phyloP scores from a whole-genome alignment of 2,329 filamentous ascomycete species.

The Ophiostoma himal-ulmi region DNA sequence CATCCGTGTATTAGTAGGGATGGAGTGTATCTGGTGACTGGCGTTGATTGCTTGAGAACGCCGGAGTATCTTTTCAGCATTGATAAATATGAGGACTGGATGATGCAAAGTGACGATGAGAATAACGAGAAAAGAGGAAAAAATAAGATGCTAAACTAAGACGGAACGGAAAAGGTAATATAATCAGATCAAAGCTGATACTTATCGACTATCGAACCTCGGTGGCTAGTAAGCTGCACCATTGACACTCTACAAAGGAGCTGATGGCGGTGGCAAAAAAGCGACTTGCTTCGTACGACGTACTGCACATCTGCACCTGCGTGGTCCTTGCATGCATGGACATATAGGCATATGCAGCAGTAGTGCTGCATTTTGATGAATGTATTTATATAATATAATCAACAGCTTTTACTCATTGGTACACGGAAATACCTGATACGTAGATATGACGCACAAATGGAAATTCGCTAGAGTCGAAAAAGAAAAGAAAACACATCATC shows the following conservation, averaged over 20 bases:
- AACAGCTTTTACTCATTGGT: not conserved
- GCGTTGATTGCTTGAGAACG: not conserved
- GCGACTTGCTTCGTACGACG: not conserved
- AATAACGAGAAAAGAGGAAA: not conserved
- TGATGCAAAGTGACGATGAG: too few relatives aligned
- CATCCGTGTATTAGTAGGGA: not conserved
- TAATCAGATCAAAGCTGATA: not conserved
- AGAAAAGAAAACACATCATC: not conserved
- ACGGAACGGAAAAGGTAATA: not conserved
- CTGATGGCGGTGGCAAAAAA: not conserved
- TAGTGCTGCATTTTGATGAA: not conserved
- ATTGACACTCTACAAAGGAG: not conserved
- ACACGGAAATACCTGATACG: not conserved
- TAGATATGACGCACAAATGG: not conserved
- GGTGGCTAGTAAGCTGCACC: not conserved
- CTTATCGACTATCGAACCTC: not conserved
- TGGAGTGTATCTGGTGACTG: too few relatives aligned
- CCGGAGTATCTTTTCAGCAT: not conserved
- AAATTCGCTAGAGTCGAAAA: not conserved
- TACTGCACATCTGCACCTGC: not conserved
- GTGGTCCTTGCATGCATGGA: not conserved
- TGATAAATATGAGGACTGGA: not conserved
- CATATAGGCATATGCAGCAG: conserved; percentile 4
- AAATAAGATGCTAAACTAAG: not conserved
- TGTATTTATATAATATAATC: not conserved